Conservation (phyloP, 1,139 yeast species). For the Kodamaea plutei region DNA sequence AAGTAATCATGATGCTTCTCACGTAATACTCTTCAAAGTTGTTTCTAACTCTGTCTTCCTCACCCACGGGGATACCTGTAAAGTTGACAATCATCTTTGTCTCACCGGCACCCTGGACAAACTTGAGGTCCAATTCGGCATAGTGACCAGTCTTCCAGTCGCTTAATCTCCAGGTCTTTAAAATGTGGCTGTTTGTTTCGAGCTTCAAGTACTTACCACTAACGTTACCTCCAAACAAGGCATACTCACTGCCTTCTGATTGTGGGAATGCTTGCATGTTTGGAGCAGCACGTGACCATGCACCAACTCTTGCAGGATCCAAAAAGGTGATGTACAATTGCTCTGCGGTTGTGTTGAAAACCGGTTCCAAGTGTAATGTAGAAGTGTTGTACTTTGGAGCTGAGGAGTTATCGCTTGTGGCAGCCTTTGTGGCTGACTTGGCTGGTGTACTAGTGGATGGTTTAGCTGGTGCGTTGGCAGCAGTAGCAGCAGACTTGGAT, state of each 20-base stretch:
- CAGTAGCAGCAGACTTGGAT: conserved; percentile 13
- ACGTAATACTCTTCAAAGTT: conserved; percentile 90
- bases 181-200: conserved; percentile 54
- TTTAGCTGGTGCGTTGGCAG: conserved; percentile 21
- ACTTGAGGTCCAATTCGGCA: conserved; percentile 61
- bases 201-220: conserved; percentile 63
- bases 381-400: conserved; percentile 75
- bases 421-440: conserved; percentile 7
- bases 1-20: conserved; percentile 80
- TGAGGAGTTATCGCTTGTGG: conserved; percentile 9
- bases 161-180: conserved; percentile 78
- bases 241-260: conserved; percentile 57
- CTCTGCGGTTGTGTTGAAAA: conserved; percentile 83
- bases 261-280: conserved; percentile 49
- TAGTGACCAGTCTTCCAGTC: conserved; percentile 86
- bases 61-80: conserved; percentile 95
- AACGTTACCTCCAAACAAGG: conserved; percentile 86
- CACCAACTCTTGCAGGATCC: conserved; percentile 72
- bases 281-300: conserved; percentile 86
- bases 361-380: conserved; percentile 70
- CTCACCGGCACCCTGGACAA: conserved; percentile 76
- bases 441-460: conserved; percentile 2
- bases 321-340: conserved; percentile 74
- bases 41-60: conserved; percentile 80
- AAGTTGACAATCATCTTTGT: conserved; percentile 77